These are phyloP conservation scores for Lignosus rhinocerotis DNA, from an alignment of 1,284 basidiomycete genomes.

Conservation along the genomic window DNA sequence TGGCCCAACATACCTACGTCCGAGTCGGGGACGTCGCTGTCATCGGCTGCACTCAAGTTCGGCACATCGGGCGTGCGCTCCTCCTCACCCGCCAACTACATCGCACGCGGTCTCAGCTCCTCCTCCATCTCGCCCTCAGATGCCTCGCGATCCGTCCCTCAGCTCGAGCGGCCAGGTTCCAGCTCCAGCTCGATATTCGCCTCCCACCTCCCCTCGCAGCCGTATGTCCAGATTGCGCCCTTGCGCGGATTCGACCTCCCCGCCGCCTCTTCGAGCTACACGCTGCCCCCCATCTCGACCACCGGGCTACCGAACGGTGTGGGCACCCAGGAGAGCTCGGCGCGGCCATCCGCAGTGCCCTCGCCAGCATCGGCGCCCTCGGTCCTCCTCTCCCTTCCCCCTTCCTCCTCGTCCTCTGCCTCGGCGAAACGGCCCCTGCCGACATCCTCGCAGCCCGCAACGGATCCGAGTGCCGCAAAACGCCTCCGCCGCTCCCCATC, in stretches of 20 bases:
- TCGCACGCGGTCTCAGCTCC: conserved; percentile 5
- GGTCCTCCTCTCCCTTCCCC: conserved; percentile 7
- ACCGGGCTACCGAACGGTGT: conserved; percentile 3
- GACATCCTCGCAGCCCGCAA: conserved; percentile 13
- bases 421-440: conserved; percentile 24
- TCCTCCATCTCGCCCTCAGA: conserved; percentile 6
- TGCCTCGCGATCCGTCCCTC: conserved; percentile 10
- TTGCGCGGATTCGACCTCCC: conserved; percentile 11
- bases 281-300: conserved; percentile 17
- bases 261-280: conserved; percentile 10
- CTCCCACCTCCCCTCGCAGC: conserved; percentile 7
- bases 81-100: conserved; percentile 14
- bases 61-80: conserved; percentile 10
- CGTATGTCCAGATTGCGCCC: conserved; percentile 17
- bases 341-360: conserved; percentile 9
- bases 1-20: conserved; percentile 22
- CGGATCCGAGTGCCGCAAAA: conserved; percentile 25
- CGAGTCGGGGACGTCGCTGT: conserved; percentile 7
- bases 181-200: conserved; percentile 8
- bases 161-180: background rate
- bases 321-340: background rate
- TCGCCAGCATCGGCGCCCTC: conserved; percentile 23
- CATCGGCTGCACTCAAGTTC: conserved; percentile 1
- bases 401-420: conserved; percentile 6
- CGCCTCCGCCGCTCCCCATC: conserved; percentile 24